phyloP scores from a whole-genome alignment of 257 asterid genomes.

The Rehmannia glutinosa region DNA sequence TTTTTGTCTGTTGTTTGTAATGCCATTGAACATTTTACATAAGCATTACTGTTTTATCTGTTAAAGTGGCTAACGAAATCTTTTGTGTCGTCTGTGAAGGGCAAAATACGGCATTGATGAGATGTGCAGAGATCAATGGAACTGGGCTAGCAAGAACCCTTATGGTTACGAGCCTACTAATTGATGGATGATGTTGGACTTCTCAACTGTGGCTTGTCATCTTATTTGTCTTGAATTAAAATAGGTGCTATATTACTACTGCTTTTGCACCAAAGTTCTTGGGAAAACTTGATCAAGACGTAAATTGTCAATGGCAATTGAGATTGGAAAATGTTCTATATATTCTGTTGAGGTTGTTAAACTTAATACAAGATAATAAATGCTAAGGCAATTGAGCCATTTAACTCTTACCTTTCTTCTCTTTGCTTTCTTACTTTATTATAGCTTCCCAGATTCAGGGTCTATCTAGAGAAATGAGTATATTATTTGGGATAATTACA shows the following conservation, averaged over 20 bases:
- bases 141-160: slow-evolving; percentile 98
- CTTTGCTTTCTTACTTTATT: neutral
- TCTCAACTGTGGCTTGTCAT: neutral
- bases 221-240: neutral
- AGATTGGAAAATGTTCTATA: neutral
- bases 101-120: slow-evolving; percentile 74
- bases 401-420: neutral
- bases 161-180: slow-evolving; percentile 59
- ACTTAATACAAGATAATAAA: slow-evolving; percentile 17
- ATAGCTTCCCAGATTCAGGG: neutral
- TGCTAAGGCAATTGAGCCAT: slow-evolving; percentile 3
- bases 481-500: no score
- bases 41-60: neutral
- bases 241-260: no score
- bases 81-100: slow-evolving; percentile 31
- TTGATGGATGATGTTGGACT: slow-evolving; percentile 22
- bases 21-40: neutral
- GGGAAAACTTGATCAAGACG: neutral
- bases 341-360: slow-evolving; percentile 6
- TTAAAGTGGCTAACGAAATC: neutral
- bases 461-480: no score
- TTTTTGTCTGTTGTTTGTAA: neutral
- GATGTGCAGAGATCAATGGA: slow-evolving; percentile 97
- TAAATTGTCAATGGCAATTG: neutral
- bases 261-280: neutral